Percentiles rank a stretch among this genome's conserved stretches.
These are phyloP conservation scores for Neocallimastix lanati DNA, from an alignment of 192 early-diverging fungal species.

Conservation along the genomic window DNA sequence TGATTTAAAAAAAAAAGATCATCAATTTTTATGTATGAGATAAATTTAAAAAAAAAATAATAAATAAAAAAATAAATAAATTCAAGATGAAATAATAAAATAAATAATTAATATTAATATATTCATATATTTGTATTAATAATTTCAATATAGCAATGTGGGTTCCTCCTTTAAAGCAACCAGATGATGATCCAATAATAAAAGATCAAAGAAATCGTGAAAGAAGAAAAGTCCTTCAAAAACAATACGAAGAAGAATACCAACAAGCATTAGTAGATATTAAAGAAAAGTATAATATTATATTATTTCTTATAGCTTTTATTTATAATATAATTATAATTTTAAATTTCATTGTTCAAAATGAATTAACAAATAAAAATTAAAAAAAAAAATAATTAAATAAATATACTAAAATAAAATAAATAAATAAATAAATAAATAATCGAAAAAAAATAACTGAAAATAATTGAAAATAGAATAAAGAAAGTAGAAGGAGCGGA, in stretches of 20 bases:
- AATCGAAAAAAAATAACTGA: too few relatives aligned
- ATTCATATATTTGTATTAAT: conserved; percentile 7
- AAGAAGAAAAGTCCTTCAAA: conserved; percentile 28
- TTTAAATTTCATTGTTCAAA: too few relatives aligned
- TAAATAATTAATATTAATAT: too few relatives aligned
- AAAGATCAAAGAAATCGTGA: conserved; percentile 23
- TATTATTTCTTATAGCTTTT: too few relatives aligned
- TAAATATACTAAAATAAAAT: not conserved
- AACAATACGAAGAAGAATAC: conserved; percentile 41
- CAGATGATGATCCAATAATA: conserved; percentile 6
- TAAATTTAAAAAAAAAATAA: too few relatives aligned
- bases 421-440: conserved; percentile 1
- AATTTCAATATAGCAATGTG: conserved; percentile 10
- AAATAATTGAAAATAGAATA: too few relatives aligned
- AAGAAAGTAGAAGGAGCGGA: conserved; percentile 37
- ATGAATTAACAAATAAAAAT: too few relatives aligned
- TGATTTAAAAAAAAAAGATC: conserved; percentile 19
- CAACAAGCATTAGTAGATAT: conserved; percentile 33
- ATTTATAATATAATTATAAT: too few relatives aligned
- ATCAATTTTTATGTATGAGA: conserved; percentile 32
- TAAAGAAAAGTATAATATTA: conserved; percentile 37
- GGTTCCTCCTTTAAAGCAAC: too few relatives aligned
- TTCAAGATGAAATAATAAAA: conserved; percentile 15
- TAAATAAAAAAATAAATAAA: not conserved
- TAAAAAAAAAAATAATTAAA: too few relatives aligned